These are phyloP conservation scores for Saccharomycopsis oosterbeekiorum DNA, from an alignment of 805 yeast species.

Conservation along the genomic window DNA sequence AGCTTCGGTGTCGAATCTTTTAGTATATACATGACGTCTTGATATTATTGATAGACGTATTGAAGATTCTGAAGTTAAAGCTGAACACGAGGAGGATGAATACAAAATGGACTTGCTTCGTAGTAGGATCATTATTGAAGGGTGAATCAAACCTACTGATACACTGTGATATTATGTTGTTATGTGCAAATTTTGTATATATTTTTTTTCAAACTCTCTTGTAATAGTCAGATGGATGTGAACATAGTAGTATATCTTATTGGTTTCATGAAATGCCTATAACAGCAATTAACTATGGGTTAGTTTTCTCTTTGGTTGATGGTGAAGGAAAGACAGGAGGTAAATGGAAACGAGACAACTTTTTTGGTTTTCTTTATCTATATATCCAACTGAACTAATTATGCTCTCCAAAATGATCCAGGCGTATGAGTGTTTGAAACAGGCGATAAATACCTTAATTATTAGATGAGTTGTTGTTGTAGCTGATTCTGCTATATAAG, in stretches of 20 bases:
- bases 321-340: too few relatives aligned
- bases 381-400: too few relatives aligned
- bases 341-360: too few relatives aligned
- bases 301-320: not conserved
- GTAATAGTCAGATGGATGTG: not conserved
- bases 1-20: not conserved
- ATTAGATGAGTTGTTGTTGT: too few relatives aligned
- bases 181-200: not conserved
- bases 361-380: too few relatives aligned
- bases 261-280: not conserved
- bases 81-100: not conserved
- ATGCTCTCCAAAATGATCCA: too few relatives aligned
- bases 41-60: not conserved
- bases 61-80: not conserved
- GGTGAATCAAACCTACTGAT: not conserved
- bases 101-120: not conserved
- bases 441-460: too few relatives aligned
- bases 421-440: too few relatives aligned
- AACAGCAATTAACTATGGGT: not conserved
- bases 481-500: too few relatives aligned
- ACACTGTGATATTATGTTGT: not conserved
- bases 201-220: not conserved
- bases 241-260: not conserved
- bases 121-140: not conserved
- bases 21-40: not conserved